Conservation (phyloP, 2,329 filamentous ascomycete species). For the Fonsecaea pedrosoi region DNA sequence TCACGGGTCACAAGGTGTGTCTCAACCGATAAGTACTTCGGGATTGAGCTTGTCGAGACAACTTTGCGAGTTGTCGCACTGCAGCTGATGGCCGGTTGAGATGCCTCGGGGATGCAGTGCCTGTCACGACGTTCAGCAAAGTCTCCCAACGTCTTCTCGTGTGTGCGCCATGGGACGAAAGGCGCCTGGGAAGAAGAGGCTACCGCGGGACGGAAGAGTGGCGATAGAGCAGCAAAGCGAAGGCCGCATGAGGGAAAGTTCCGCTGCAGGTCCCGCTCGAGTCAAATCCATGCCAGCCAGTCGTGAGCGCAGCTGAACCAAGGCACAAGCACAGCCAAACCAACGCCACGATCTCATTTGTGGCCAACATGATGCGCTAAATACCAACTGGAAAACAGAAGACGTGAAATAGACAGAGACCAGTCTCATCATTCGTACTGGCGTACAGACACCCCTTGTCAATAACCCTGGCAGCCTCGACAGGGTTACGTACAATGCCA, state of each 20-base stretch:
- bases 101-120: background rate
- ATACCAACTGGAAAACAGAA: background rate
- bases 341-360: conserved; percentile 27
- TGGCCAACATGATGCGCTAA: conserved; percentile 19
- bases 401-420: background rate
- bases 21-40: background rate
- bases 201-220: conserved; percentile 30
- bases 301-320: conserved; percentile 23
- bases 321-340: conserved; percentile 24
- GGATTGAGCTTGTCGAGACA: conserved; percentile 2
- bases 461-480: background rate
- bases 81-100: background rate
- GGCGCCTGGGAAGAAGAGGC: conserved; percentile 15
- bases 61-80: background rate
- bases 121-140: background rate
- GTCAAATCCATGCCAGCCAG: conserved; percentile 23
- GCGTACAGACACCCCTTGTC: background rate
- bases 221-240: conserved; percentile 29
- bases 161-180: conserved; percentile 17
- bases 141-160: conserved; percentile 8
- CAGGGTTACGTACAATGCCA: background rate
- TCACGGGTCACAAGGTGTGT: background rate
- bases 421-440: conserved; percentile 6
- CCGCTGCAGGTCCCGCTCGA: conserved; percentile 29
- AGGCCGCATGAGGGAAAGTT: conserved; percentile 26